Percentiles rank a stretch among this genome's conserved stretches.
Conservation (phyloP, 352 stramenopile genomes). For the Globisporangium ultimum region DNA sequence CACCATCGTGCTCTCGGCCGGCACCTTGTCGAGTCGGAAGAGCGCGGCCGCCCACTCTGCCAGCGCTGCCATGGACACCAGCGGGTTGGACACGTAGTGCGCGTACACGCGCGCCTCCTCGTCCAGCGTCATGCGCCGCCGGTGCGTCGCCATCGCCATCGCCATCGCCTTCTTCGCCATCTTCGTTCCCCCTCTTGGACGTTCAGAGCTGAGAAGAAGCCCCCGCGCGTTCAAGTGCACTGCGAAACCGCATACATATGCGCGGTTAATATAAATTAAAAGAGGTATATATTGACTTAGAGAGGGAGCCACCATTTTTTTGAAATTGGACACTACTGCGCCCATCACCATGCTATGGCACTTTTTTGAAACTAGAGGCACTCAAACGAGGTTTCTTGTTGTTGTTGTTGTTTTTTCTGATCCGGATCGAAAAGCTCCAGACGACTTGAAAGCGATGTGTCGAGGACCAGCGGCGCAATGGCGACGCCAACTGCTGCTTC, state of each 20-base stretch:
- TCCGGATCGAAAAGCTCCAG: too few relatives aligned
- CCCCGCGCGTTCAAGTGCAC: neutral
- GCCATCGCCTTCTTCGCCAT: neutral
- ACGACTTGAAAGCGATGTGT: too few relatives aligned
- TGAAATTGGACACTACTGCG: neutral
- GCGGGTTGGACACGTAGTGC: neutral
- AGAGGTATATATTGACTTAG: too few relatives aligned
- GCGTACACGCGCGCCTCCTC: neutral
- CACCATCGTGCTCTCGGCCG: too few relatives aligned
- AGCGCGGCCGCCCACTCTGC: neutral
- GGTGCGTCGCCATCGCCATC: neutral
- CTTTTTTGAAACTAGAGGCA: too few relatives aligned
- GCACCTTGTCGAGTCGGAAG: neutral
- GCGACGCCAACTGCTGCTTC: slow-evolving; percentile 20
- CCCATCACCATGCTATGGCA: too few relatives aligned
- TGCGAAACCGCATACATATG: neutral
- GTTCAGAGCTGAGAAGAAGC: neutral
- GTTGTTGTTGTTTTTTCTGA: too few relatives aligned
- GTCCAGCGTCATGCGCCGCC: neutral
- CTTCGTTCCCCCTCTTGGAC: neutral
- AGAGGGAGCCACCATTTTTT: too few relatives aligned
- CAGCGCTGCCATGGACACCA: neutral
- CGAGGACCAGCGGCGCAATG: neutral
- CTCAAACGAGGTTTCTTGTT: too few relatives aligned
- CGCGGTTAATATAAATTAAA: too few relatives aligned